phyloP scores from a whole-genome alignment of 768 basidiomycete genomes.

The Sarcomyxa edulis region DNA sequence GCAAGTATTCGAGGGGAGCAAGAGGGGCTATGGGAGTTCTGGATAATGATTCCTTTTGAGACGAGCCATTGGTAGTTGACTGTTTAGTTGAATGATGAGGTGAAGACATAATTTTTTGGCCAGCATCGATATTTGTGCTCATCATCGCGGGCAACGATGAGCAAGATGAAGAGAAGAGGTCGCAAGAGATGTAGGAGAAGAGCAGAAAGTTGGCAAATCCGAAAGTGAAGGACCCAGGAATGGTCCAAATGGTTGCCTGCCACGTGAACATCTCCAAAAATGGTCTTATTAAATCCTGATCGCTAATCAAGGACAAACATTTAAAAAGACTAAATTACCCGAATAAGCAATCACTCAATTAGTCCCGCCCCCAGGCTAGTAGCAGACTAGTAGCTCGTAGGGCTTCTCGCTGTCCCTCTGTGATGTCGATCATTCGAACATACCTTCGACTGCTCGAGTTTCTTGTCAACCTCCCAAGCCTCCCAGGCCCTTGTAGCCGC shows the following conservation, averaged over 20 bases:
- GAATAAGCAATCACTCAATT: constrained; percentile 11
- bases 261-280: constrained; percentile 26
- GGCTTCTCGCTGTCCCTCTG: constrained; percentile 27
- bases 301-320: constrained; percentile 5
- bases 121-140: constrained; percentile 4
- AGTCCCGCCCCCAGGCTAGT: constrained; percentile 11
- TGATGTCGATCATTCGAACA: constrained; percentile 36
- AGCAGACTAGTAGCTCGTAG: constrained; percentile 21
- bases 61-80: background rate
- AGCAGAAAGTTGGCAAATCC: constrained; percentile 7
- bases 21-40: constrained; percentile 55
- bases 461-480: constrained; percentile 44
- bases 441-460: constrained; percentile 55
- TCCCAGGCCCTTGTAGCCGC: constrained; percentile 14
- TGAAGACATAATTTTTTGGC: background rate
- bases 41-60: constrained; percentile 22
- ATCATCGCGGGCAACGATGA: constrained; percentile 2
- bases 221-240: constrained; percentile 6
- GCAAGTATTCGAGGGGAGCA: constrained; percentile 72
- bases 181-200: background rate
- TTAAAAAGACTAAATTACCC: background rate
- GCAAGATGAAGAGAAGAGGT: constrained; percentile 9
- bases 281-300: too few relatives aligned
- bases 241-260: constrained; percentile 22
- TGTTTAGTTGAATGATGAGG: background rate